Evolutionary conservation across 2,329 filamentous ascomycete species (phyloP), one percentile per base, ranked within the genome.

Genomic region (Macroventuria anomochaeta): DNA sequence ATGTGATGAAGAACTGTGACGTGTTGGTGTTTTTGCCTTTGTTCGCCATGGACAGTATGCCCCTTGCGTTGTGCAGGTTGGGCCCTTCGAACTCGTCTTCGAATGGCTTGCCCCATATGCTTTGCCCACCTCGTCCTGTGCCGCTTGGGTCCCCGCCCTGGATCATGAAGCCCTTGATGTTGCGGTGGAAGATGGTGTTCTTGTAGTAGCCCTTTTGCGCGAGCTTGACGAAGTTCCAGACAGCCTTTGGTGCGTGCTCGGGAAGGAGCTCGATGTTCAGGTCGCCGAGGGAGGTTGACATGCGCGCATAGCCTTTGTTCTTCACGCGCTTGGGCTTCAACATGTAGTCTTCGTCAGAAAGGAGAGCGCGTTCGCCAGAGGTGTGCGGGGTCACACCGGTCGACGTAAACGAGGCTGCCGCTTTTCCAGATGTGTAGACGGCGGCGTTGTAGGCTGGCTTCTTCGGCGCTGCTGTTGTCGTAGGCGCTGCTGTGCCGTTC

Each of bases 1-100:
- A 99, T 0, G 89, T 90, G 70, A 99, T 89, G 80, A 97, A 99
- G 75, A 88, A 99, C 75, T 99, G 95, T 63, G 86, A 91, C 7
- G 90, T 95, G 76, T 99, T 99, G 18, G 93, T 97, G 70, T 97
- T 93, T 71, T 97, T 97, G 53, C 95, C 95, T 73, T 99, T 99
- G 76, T 99, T 99, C 33, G 95, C 95, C 95, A 99, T 99, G 63
- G 88, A 92, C 21, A 96, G 71, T 0, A 93, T 84, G 11, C 95
- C 95, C 23, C 93, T 82, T 0, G 82, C 78, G 68, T 91, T 88
- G 67, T 99, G 95, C n/a, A 88, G 89, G 33, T 92, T 76, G 0
- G 93, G 91, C 0, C 93, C 92, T 13, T 97, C 92, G 58, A 97
- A 88, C 72, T 99, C 95, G 73, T 99, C 95, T 46, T 88, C 83